Percentiles rank a stretch among this genome's conserved stretches.
phyloP scores from a whole-genome alignment of 208 protist genomes.

The Leishmania aethiopica region DNA sequence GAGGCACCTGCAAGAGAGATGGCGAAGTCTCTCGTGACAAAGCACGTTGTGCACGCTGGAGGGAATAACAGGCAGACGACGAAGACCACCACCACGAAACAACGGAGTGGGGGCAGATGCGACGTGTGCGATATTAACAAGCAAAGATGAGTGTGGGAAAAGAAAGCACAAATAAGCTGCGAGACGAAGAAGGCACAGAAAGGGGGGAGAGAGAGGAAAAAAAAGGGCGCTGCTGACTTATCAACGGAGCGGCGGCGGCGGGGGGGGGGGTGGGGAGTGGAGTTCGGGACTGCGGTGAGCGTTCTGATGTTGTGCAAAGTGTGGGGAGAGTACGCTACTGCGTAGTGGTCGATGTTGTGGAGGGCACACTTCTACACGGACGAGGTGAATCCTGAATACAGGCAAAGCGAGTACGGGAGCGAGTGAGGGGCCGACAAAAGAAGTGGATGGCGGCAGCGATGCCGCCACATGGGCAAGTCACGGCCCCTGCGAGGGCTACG shows the following conservation, averaged over 20 bases:
- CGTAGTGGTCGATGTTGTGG: background rate
- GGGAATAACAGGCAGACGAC: background rate
- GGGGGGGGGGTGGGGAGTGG: background rate
- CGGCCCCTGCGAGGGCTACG: background rate
- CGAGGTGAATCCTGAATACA: background rate
- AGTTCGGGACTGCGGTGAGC: background rate
- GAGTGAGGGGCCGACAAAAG: background rate
- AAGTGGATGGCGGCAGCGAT: background rate
- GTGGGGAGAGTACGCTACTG: background rate
- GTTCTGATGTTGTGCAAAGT: background rate
- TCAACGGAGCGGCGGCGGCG: background rate
- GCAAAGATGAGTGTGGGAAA: background rate
- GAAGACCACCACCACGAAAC: background rate
- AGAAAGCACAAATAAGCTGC: background rate
- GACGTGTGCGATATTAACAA: background rate
- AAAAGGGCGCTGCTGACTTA: background rate
- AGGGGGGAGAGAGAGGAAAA: background rate
- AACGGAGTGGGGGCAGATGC: background rate
- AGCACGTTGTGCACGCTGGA: background rate
- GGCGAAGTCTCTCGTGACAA: background rate
- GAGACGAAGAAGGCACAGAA: background rate
- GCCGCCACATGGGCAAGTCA: background rate
- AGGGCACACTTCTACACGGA: background rate
- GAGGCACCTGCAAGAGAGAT: background rate
- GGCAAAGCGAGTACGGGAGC: background rate